These are phyloP conservation scores for Coemansia sp. DNA, from an alignment of 192 early-diverging fungal genomes.

Conservation along the genomic window DNA sequence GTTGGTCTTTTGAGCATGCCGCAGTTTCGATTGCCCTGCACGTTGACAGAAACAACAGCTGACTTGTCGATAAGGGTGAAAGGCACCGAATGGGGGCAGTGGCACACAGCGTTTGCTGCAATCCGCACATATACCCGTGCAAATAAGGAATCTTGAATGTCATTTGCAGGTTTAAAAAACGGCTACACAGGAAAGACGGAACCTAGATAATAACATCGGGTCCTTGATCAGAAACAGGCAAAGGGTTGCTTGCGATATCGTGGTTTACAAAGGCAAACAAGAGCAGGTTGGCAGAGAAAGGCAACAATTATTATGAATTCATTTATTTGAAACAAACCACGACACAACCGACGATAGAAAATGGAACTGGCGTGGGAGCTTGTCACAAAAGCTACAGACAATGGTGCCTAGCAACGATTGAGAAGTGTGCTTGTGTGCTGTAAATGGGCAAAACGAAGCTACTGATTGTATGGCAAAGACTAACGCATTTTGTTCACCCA, in stretches of 20 bases:
- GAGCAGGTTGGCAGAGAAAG: background rate
- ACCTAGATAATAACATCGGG: too few species aligned
- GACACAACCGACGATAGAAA: conserved; percentile 1
- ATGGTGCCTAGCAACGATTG: background rate
- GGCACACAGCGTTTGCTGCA: background rate
- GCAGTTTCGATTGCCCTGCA: background rate
- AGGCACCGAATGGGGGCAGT: background rate
- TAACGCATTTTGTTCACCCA: background rate
- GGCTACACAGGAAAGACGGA: too few species aligned
- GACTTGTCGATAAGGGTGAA: background rate
- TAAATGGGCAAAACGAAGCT: conserved; percentile 3
- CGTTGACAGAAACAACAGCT: background rate
- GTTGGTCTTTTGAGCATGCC: background rate
- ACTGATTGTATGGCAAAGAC: background rate
- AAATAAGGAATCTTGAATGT: too few species aligned
- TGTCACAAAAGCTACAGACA: background rate
- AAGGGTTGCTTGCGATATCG: background rate
- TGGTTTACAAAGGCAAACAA: background rate
- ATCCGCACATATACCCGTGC: background rate
- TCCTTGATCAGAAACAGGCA: background rate
- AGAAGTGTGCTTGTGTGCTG: background rate
- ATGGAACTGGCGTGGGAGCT: conserved; percentile 11
- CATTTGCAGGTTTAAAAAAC: too few species aligned
- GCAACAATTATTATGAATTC: conserved; percentile 4
- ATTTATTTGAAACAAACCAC: conserved; percentile 5